Conservation (phyloP, 306 rosid species). For the Cucumis sativus region Cucumber_9930_V3 NC_026660.2:10383501-10384000, state of each 20-base stretch:
- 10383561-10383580: slow-evolving; percentile 71
- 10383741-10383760: slow-evolving; percentile 61
- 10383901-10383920: slow-evolving; percentile 52
- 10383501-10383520: not conserved
- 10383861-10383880: not conserved
- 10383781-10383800: slow-evolving; percentile 53
- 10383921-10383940: slow-evolving; percentile 90
- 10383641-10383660: slow-evolving; percentile 44
- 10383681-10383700: slow-evolving; percentile 45
- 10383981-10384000: slow-evolving; percentile 44
- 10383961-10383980: slow-evolving; percentile 66
- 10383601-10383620: slow-evolving; percentile 90
- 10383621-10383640: slow-evolving; percentile 89
- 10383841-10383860: not conserved
- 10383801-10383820: slow-evolving; percentile 70
- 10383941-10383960: slow-evolving; percentile 87
- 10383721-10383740: slow-evolving; percentile 80
- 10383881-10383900: not conserved
- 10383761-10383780: slow-evolving; percentile 72
- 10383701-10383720: slow-evolving; percentile 81
- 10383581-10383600: slow-evolving; percentile 78
- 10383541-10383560: not conserved
- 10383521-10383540: not conserved
- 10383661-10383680: slow-evolving; percentile 27
- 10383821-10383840: slow-evolving; percentile 32